A percentile compares a stretch with the other conserved stretches of the same genome.
phyloP scores from a whole-genome alignment of 2,329 filamentous ascomycete species.

The Colletotrichum sp. region DNA sequence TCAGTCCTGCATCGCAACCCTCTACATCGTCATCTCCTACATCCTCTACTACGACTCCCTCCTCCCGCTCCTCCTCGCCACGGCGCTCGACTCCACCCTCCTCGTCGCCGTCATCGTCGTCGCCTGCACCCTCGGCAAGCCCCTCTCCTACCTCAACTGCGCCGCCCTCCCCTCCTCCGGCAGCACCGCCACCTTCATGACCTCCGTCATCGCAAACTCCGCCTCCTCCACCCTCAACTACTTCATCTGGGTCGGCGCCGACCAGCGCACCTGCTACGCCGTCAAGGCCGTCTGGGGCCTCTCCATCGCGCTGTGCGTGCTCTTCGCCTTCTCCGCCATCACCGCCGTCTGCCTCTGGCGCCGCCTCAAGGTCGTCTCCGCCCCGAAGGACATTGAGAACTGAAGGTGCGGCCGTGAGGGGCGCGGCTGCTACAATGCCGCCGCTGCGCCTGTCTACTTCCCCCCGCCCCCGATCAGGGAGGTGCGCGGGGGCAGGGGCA shows the following conservation, averaged over 20 bases:
- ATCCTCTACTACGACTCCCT: conserved; percentile 82
- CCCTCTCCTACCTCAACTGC: conserved; percentile 81
- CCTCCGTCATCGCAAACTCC: conserved; percentile 46
- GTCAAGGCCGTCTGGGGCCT: conserved; percentile 90
- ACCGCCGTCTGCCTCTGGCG: conserved; percentile 67
- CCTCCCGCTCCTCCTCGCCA: conserved; percentile 74
- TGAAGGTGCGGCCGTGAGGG: conserved; percentile 53
- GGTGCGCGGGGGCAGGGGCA: neutral
- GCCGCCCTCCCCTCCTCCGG: conserved; percentile 48
- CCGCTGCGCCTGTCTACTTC: neutral
- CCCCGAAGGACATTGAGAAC: conserved; percentile 53
- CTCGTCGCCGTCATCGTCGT: conserved; percentile 81
- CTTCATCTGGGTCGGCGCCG: conserved; percentile 55
- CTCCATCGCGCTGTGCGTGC: conserved; percentile 76
- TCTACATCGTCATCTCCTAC: conserved; percentile 81
- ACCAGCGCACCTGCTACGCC: conserved; percentile 75
- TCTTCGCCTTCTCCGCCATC: conserved; percentile 69
- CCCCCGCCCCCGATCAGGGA: neutral
- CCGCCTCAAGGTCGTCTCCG: conserved; percentile 51
- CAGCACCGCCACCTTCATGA: conserved; percentile 49
- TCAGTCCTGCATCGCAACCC: conserved; percentile 80
- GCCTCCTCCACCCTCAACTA: conserved; percentile 40
- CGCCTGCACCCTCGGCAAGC: conserved; percentile 78
- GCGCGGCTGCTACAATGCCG: conserved; percentile 29
- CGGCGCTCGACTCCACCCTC: conserved; percentile 69